phyloP scores from a whole-genome alignment of 768 basidiomycete species.

The Pulveroboletus sp. region DNA sequence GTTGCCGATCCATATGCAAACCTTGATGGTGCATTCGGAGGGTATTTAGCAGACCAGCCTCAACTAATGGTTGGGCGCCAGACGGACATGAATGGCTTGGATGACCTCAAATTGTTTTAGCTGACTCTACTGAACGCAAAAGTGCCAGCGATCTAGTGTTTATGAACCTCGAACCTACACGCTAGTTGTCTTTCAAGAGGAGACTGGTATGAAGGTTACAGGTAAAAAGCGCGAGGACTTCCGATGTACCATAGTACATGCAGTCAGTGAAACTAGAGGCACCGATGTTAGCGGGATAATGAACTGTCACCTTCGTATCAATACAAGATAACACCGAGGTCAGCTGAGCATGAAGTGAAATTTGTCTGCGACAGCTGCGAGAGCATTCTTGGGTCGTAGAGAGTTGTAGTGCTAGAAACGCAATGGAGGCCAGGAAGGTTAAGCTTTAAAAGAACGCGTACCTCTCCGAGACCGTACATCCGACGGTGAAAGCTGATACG shows the following conservation, averaged over 20 bases:
- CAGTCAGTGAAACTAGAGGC: background rate
- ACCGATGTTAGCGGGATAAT: background rate
- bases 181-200: constrained; percentile 2
- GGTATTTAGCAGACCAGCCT: constrained; percentile 71
- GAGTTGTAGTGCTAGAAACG: constrained; percentile 81
- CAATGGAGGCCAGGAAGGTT: constrained; percentile 3
- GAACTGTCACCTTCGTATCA: too few species aligned
- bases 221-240: background rate
- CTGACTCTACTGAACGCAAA: background rate
- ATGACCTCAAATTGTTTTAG: constrained; percentile 64
- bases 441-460: constrained; percentile 35
- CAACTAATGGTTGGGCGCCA: constrained; percentile 50
- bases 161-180: background rate
- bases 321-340: background rate
- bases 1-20: constrained; percentile 78
- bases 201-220: constrained; percentile 9
- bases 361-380: constrained; percentile 29
- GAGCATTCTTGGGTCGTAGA: constrained; percentile 52
- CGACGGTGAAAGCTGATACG: constrained; percentile 89
- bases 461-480: constrained; percentile 97
- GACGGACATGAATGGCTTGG: constrained; percentile 47
- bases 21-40: constrained; percentile 72
- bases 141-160: background rate
- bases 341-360: constrained; percentile 30
- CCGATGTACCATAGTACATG: background rate